These are phyloP conservation scores for Brassica incana DNA, from an alignment of 345 rosid species.

Conservation along the genomic window DNA sequence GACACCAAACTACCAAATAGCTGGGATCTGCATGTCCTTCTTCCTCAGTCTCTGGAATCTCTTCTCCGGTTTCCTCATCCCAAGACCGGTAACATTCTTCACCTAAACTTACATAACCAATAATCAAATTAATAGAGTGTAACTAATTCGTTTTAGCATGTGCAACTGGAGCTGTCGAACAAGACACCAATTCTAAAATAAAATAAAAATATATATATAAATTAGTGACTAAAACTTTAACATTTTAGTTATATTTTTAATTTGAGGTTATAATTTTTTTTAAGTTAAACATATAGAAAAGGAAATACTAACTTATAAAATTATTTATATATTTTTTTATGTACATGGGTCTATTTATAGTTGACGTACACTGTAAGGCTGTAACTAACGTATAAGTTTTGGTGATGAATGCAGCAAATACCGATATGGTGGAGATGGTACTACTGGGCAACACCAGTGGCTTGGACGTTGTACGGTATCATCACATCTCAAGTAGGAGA, in stretches of 20 bases:
- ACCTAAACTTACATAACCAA: background rate
- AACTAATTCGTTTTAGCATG: background rate
- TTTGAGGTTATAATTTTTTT: too few relatives aligned
- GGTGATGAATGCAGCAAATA: constrained; percentile 48
- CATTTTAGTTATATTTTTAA: too few relatives aligned
- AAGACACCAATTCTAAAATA: too few relatives aligned
- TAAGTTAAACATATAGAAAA: background rate
- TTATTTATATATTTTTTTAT: too few relatives aligned
- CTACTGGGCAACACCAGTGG: constrained; percentile 71
- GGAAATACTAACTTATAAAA: too few relatives aligned
- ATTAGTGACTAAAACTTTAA: background rate
- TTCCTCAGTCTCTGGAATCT: constrained; percentile 85
- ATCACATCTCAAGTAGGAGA: constrained; percentile 76
- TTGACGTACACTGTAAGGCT: too few relatives aligned
- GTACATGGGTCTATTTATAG: too few relatives aligned
- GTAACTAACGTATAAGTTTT: background rate
- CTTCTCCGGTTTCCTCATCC: constrained; percentile 75
- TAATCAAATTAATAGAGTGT: background rate
- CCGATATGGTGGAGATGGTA: constrained; percentile 99
- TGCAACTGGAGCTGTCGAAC: too few relatives aligned
- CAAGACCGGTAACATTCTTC: constrained; percentile 52
- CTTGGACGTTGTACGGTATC: constrained; percentile 86
- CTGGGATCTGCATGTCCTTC: constrained; percentile 73
- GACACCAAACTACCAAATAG: constrained; percentile 71
- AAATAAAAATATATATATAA: too few relatives aligned